Evolutionary conservation across 1,284 basidiomycete genomes (phyloP), one percentile per base, ranked within the genome.

Genomic region (Cutaneotrichosporon sp.): DNA sequence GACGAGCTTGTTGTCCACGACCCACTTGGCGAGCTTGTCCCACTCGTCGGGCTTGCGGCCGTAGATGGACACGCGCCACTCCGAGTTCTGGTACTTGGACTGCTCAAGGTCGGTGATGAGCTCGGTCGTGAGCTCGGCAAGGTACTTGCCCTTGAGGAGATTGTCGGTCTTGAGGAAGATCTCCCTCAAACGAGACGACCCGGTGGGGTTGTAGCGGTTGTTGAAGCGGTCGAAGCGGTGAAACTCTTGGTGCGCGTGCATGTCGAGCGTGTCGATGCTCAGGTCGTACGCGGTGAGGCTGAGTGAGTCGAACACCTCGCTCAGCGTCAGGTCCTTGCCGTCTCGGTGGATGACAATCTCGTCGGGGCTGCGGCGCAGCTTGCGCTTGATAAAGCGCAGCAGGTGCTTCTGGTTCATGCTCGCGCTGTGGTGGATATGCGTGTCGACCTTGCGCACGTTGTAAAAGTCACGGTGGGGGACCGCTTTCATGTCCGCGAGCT

Each of bases 341-440:
- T 99, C 97, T 67, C 95, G 89, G 81, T 91, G 91, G 62, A 97
- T 98, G 52, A 99, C 97, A 29, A 93, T 86, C 75, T 99, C 97
- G 65, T 85, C 78, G 6, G 84, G 83, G 43, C 76, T 77, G 43
- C 80, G 80, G 75, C 82, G 84, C 78, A 86, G 81, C 80, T 99
- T 98, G 50, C 89, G 88, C 79, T 99, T 99, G 84, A 99, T 99
- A 81, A 99, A 99, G 6, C 97, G 93, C 25, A 99, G 82, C n/a
- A 99, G 82, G 81, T 99, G 97, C 81, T 99, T 99, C 79, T 99
- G 97, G 79, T 99, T 99, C 95, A 99, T 98, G 77, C 91, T 90
- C 58, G 95, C 97, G 11, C 94, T 97, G 79, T 99, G 93, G 74
- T 99, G 97, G 22, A 99, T 92, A 80, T 99, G 95, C 10, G 97